Evolutionary conservation across 805 yeast genomes (phyloP).

Genomic region (Ogataea corticis): DNA sequence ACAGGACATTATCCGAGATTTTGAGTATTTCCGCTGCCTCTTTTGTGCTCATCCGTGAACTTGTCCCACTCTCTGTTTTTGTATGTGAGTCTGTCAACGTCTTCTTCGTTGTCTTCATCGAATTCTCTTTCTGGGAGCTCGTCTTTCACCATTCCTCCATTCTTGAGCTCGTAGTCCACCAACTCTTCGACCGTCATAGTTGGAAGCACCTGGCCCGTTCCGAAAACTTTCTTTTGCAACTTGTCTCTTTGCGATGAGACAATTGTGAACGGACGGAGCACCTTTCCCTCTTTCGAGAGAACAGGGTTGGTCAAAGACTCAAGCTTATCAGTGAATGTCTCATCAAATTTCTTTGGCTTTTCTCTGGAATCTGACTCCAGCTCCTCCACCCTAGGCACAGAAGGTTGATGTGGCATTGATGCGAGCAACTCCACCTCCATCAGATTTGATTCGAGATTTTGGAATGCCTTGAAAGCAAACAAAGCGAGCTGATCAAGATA

Average conservation of each 20-base stretch:
- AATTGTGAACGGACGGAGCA: slow-evolving; percentile 81
- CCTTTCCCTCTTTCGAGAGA: slow-evolving; percentile 71
- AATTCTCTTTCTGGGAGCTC: slow-evolving; percentile 43
- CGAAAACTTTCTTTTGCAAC: slow-evolving; percentile 66
- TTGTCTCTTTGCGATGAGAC: slow-evolving; percentile 54
- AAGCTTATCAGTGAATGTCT: slow-evolving; percentile 63
- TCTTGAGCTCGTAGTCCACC: slow-evolving; percentile 78
- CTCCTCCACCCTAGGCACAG: slow-evolving; percentile 9
- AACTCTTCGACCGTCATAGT: slow-evolving; percentile 94
- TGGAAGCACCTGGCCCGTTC: slow-evolving; percentile 91
- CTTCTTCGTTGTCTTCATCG: slow-evolving; percentile 64
- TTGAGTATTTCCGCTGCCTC: slow-evolving; percentile 86
- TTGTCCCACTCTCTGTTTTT: slow-evolving; percentile 91
- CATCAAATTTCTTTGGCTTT: slow-evolving; percentile 28
- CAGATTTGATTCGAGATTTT: slow-evolving; percentile 53
- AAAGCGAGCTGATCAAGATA: slow-evolving; percentile 56
- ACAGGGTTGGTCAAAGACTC: slow-evolving; percentile 54
- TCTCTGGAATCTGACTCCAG: slow-evolving; percentile 11
- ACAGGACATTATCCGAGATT: slow-evolving; percentile 49
- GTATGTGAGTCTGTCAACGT: slow-evolving; percentile 65
- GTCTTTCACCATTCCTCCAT: slow-evolving; percentile 73
- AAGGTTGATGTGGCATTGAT: slow-evolving; percentile 39
- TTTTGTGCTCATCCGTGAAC: slow-evolving; percentile 80
- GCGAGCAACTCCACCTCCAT: slow-evolving; percentile 69
- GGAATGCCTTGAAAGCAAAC: slow-evolving; percentile 53